Conservation (phyloP, 2,329 filamentous ascomycete genomes). For the Colletotrichum endophyticum region DNA sequence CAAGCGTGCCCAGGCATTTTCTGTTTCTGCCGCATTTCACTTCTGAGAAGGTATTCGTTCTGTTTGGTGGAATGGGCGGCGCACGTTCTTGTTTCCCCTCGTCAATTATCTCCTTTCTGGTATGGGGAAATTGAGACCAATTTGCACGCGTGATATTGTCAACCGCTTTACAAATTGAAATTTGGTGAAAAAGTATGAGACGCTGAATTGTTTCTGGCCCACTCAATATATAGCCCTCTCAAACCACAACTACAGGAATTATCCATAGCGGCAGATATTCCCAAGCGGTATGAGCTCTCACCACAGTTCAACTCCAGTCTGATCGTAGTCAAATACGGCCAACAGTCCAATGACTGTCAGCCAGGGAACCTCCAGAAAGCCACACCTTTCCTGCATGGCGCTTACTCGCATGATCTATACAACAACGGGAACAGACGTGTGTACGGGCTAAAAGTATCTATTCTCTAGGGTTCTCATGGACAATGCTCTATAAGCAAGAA, state of each 20-base stretch:
- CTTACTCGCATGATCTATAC: neutral
- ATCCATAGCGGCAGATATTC: neutral
- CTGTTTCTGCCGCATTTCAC: neutral
- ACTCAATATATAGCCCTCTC: neutral
- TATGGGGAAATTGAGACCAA: too few relatives aligned
- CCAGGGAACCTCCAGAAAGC: neutral
- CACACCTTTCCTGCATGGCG: neutral
- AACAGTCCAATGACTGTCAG: neutral
- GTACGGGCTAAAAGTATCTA: neutral
- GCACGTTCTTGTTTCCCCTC: neutral
- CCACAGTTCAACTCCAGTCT: neutral
- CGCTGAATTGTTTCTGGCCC: too few relatives aligned
- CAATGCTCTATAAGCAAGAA: neutral
- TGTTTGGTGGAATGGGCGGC: rapidly evolving
- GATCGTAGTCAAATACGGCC: neutral
- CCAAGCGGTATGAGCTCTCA: neutral
- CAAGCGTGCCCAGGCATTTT: neutral
- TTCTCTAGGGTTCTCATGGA: neutral
- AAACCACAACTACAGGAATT: rapidly evolving
- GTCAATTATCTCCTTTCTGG: neutral
- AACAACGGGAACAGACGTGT: neutral
- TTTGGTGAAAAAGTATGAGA: neutral
- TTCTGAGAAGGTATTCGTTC: neutral
- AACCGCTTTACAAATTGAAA: neutral
- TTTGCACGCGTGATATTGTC: neutral